phyloP scores from a whole-genome alignment of 1,139 yeast genomes.

The Pichia sp. region DNA sequence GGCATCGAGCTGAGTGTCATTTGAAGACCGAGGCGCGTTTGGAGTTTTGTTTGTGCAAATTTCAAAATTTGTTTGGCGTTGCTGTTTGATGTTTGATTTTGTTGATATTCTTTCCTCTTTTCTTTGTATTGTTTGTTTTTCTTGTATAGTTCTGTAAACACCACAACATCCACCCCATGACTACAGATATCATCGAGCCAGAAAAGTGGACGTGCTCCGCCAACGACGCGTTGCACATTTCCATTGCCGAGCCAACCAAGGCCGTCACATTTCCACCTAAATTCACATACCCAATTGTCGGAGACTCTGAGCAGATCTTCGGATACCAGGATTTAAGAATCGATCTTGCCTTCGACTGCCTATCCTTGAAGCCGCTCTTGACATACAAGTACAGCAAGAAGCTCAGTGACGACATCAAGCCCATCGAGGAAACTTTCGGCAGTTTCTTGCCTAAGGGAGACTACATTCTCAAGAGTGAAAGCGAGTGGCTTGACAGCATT shows the following conservation, averaged over 20 bases:
- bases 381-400: conserved; percentile 56
- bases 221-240: conserved; percentile 59
- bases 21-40: neutral
- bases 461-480: conserved; percentile 62
- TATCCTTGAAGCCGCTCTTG: conserved; percentile 52
- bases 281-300: conserved; percentile 91
- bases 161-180: too few relatives aligned
- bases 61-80: too few relatives aligned
- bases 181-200: conserved; percentile 34
- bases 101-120: neutral
- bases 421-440: conserved; percentile 50
- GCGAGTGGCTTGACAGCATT: conserved; percentile 58
- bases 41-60: too few relatives aligned
- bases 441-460: conserved; percentile 57
- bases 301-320: conserved; percentile 84
- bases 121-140: neutral
- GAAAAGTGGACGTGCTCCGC: conserved; percentile 70
- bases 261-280: conserved; percentile 64
- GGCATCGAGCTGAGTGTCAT: neutral
- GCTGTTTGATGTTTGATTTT: neutral
- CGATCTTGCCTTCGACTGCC: conserved; percentile 54
- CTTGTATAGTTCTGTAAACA: too few relatives aligned
- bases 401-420: conserved; percentile 47
- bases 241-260: conserved; percentile 54
- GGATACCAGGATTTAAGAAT: conserved; percentile 73